Conservation (phyloP, 1,284 basidiomycete genomes). For the Moesziomyces aphidis region DNA sequence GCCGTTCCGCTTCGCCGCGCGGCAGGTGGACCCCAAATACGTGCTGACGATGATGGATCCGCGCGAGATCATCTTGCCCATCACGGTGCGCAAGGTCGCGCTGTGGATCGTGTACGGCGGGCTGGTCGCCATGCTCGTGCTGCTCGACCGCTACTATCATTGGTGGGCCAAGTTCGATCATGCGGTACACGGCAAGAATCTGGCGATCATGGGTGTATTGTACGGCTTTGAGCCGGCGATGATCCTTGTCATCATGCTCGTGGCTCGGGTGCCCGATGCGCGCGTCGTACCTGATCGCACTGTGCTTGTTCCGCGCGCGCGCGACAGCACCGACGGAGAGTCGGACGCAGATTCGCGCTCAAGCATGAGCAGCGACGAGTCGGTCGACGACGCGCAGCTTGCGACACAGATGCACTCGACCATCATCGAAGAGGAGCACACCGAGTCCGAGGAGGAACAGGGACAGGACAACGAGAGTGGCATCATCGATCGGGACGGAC, state of each 20-base stretch:
- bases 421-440: conserved; percentile 28
- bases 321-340: conserved; percentile 5
- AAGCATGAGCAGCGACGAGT: conserved; percentile 18
- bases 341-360: conserved; percentile 9
- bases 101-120: conserved; percentile 36
- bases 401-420: conserved; percentile 20
- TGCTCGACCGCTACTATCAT: conserved; percentile 38
- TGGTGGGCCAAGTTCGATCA: conserved; percentile 38
- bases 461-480: conserved; percentile 10
- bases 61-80: conserved; percentile 29
- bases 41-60: conserved; percentile 30
- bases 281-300: conserved; percentile 32
- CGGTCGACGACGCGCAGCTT: conserved; percentile 1
- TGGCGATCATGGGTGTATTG: conserved; percentile 34
- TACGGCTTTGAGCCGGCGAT: conserved; percentile 40
- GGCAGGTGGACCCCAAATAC: conserved; percentile 28
- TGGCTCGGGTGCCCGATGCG: conserved; percentile 23
- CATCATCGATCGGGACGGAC: conserved; percentile 1
- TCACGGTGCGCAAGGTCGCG: conserved; percentile 25
- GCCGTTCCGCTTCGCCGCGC: conserved; percentile 15
- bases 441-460: conserved; percentile 2
- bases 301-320: conserved; percentile 23
- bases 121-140: conserved; percentile 21
- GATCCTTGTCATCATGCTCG: conserved; percentile 36
- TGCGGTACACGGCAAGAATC: conserved; percentile 33